Conservation (phyloP, 2,329 filamentous ascomycete species). For the Cadophora luteo-olivacea region DNA sequence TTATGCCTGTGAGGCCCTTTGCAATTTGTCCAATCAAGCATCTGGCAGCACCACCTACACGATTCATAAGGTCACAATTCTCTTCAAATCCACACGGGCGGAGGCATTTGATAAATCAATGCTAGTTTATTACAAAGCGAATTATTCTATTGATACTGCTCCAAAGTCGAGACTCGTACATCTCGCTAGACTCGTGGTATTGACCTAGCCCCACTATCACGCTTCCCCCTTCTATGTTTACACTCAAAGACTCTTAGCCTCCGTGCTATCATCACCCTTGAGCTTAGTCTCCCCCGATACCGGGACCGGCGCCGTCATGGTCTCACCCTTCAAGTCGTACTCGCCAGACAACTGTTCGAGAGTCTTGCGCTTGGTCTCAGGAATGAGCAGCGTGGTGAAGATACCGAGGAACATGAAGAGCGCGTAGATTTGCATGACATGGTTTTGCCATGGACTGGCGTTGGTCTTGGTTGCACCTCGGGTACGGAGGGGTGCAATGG, state of each 20-base stretch:
- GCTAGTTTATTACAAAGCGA: neutral
- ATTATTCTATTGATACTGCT: neutral
- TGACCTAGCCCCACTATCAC: too few species aligned
- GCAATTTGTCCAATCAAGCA: too few species aligned
- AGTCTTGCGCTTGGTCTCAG: slow-evolving; percentile 78
- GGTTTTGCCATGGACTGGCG: slow-evolving; percentile 66
- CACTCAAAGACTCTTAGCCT: neutral
- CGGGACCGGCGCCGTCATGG: neutral
- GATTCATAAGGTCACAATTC: too few species aligned
- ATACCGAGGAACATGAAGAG: slow-evolving; percentile 80
- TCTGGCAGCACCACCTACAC: too few species aligned
- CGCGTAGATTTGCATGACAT: slow-evolving; percentile 79
- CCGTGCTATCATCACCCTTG: neutral
- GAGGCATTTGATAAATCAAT: neutral
- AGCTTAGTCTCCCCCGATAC: neutral
- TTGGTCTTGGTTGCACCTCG: slow-evolving; percentile 43
- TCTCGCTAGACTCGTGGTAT: too few species aligned
- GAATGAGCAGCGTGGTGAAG: slow-evolving; percentile 72
- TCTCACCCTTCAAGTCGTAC: slow-evolving; percentile 4
- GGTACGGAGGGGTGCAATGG: slow-evolving; percentile 60
- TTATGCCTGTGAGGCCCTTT: neutral
- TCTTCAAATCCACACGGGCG: too few species aligned
- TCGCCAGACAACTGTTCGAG: slow-evolving; percentile 77
- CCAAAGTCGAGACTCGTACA: neutral
- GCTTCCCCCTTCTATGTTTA: neutral